phyloP scores from a whole-genome alignment of 2,329 filamentous ascomycete genomes.

The Basipetospora sp. region DNA sequence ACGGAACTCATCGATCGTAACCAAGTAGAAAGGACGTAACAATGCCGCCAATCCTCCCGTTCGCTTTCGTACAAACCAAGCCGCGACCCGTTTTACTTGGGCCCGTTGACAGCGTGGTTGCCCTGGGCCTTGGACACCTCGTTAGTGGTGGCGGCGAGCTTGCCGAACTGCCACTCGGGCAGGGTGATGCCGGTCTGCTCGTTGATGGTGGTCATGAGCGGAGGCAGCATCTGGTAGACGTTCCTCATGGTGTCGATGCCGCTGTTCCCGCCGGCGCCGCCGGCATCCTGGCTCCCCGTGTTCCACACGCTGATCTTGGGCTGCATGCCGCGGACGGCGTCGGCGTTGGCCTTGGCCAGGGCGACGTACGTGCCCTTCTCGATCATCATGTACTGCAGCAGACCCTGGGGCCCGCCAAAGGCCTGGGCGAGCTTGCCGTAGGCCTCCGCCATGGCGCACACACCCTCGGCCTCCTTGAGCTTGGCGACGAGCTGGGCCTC shows the following conservation, averaged over 20 bases:
- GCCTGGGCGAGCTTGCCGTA: conserved; percentile 57
- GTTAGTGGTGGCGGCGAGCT: conserved; percentile 18
- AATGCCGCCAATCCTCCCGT: too few species aligned
- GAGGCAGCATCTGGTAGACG: conserved; percentile 71
- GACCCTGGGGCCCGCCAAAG: conserved; percentile 61
- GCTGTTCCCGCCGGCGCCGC: conserved; percentile 24
- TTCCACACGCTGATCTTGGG: conserved; percentile 90
- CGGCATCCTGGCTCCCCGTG: conserved; percentile 43
- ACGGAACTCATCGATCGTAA: too few species aligned
- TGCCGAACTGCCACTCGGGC: conserved; percentile 59
- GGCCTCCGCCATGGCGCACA: conserved; percentile 65
- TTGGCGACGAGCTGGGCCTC: conserved; percentile 45
- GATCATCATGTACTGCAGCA: conserved; percentile 79
- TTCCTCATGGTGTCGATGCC: conserved; percentile 56
- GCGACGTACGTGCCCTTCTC: conserved; percentile 65
- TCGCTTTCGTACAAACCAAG: too few species aligned
- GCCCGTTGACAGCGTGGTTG: neutral
- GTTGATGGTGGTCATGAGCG: conserved; percentile 70
- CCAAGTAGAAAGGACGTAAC: too few species aligned
- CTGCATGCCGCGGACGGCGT: conserved; percentile 59
- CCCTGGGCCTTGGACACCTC: conserved; percentile 14
- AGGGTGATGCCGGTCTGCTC: conserved; percentile 76
- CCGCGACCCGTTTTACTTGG: too few species aligned
- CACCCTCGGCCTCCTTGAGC: conserved; percentile 62
- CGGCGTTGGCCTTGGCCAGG: conserved; percentile 63